These are phyloP conservation scores for Paraconiothyrium sp. DNA, from an alignment of 2,329 filamentous ascomycete species.

Conservation along the genomic window DNA sequence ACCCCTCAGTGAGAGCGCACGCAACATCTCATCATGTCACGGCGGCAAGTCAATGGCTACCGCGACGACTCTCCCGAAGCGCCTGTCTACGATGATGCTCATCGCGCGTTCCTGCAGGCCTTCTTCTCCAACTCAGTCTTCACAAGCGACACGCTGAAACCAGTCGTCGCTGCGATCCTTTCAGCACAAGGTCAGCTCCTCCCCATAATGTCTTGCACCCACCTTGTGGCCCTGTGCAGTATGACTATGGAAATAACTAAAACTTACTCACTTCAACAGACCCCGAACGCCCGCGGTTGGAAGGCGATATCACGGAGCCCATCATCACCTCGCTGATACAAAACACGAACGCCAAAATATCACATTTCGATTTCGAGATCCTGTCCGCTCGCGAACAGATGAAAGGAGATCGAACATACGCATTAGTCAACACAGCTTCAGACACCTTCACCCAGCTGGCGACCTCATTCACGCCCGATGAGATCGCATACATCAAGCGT, in stretches of 20 bases:
- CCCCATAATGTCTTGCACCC: neutral
- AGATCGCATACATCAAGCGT: slow-evolving; percentile 89
- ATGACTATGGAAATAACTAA: too few relatives aligned
- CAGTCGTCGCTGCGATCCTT: slow-evolving; percentile 78
- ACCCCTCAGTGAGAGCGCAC: neutral
- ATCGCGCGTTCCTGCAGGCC: slow-evolving; percentile 91
- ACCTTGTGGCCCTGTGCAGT: too few relatives aligned
- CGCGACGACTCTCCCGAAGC: slow-evolving; percentile 27
- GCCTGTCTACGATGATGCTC: slow-evolving; percentile 60
- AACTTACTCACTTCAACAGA: slow-evolving; percentile 24
- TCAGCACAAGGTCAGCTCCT: slow-evolving; percentile 58
- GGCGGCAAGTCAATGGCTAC: slow-evolving; percentile 13
- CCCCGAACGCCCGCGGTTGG: slow-evolving; percentile 57
- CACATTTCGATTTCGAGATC: slow-evolving; percentile 87
- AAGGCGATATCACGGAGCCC: slow-evolving; percentile 72
- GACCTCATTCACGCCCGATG: slow-evolving; percentile 80
- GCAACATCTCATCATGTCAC: slow-evolving; percentile 1
- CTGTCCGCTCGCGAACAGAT: slow-evolving; percentile 75
- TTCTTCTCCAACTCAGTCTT: slow-evolving; percentile 81
- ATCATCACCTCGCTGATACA: slow-evolving; percentile 75
- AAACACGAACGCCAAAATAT: slow-evolving; percentile 75
- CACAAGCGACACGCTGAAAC: slow-evolving; percentile 76
- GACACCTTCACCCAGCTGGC: slow-evolving; percentile 88
- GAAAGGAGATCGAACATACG: slow-evolving; percentile 74
- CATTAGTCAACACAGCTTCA: slow-evolving; percentile 86